phyloP scores from a whole-genome alignment of 768 basidiomycete species.

The Boletus speciosus region DNA sequence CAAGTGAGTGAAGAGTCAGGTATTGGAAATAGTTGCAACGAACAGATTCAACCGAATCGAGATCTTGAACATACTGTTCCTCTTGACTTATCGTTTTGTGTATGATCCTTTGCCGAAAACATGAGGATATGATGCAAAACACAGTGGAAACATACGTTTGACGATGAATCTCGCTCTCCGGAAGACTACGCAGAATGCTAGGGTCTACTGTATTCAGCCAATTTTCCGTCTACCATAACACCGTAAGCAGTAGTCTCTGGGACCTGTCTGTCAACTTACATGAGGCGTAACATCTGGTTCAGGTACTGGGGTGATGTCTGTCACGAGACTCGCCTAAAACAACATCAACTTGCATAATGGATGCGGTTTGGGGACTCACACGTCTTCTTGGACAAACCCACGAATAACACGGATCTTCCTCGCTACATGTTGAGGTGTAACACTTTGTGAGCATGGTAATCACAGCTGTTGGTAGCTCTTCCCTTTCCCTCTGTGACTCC shows the following conservation, averaged over 20 bases:
- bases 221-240: constrained; percentile 34
- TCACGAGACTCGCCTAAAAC: constrained; percentile 22
- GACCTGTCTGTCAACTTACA: constrained; percentile 34
- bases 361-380: constrained; percentile 35
- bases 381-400: constrained; percentile 68
- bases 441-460: constrained; percentile 88
- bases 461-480: constrained; percentile 84
- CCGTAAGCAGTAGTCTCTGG: neutral
- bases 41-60: constrained; percentile 78
- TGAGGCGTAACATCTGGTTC: constrained; percentile 30
- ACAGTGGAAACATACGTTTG: constrained; percentile 51
- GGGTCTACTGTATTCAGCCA: constrained; percentile 55
- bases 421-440: constrained; percentile 83
- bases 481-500: constrained; percentile 56
- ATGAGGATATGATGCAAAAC: neutral
- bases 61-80: constrained; percentile 84
- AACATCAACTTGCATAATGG: constrained; percentile 9
- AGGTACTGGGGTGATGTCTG: constrained; percentile 17
- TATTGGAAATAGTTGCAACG: constrained; percentile 12
- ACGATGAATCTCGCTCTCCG: constrained; percentile 74
- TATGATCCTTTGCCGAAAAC: constrained; percentile 49
- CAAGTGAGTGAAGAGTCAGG: constrained; percentile 32
- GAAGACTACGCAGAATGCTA: constrained; percentile 50
- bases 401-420: constrained; percentile 78
- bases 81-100: constrained; percentile 87